Evolutionary conservation across 768 basidiomycete genomes (phyloP).

Genomic region (Auriscalpium vulgare): DNA sequence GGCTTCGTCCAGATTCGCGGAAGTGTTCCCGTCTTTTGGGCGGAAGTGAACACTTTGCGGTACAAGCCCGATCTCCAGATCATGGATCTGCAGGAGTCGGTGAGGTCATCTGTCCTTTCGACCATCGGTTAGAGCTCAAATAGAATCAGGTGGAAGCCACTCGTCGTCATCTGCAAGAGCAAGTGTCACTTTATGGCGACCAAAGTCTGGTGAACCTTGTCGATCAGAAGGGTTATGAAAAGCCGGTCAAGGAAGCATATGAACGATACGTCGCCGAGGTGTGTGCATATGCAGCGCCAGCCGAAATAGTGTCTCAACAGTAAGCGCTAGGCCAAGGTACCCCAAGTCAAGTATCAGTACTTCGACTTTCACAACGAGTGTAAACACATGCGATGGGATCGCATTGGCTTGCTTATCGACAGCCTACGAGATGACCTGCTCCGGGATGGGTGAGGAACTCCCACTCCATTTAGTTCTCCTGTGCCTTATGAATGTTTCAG

Average conservation of each 20-base stretch:
- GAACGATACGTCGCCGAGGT: slow-evolving; percentile 70
- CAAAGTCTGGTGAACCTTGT: slow-evolving; percentile 84
- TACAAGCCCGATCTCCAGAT: slow-evolving; percentile 96
- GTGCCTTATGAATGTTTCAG: slow-evolving; percentile 29
- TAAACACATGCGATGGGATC: slow-evolving; percentile 90
- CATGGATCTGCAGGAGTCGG: slow-evolving; percentile 88
- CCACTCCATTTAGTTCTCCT: not conserved
- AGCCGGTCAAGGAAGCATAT: slow-evolving; percentile 91
- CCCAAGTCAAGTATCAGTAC: slow-evolving; percentile 79
- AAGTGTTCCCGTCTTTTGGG: slow-evolving; percentile 93
- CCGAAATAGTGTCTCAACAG: not conserved
- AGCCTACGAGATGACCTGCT: slow-evolving; percentile 61
- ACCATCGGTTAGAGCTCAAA: slow-evolving; percentile 4
- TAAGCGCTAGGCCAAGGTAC: slow-evolving; percentile 43
- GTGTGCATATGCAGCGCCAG: not conserved
- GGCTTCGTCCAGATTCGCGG: slow-evolving; percentile 94
- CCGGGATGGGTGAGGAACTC: slow-evolving; percentile 50
- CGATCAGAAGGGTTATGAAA: slow-evolving; percentile 89
- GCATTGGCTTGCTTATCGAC: slow-evolving; percentile 78
- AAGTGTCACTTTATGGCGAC: slow-evolving; percentile 66
- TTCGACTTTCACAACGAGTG: slow-evolving; percentile 98
- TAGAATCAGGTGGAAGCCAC: slow-evolving; percentile 55
- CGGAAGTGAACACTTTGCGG: slow-evolving; percentile 88
- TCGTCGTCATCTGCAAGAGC: slow-evolving; percentile 65
- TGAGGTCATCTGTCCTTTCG: slow-evolving; percentile 21